Conservation (phyloP, 2,329 filamentous ascomycete species). For the Fusarium hainanense region DNA sequence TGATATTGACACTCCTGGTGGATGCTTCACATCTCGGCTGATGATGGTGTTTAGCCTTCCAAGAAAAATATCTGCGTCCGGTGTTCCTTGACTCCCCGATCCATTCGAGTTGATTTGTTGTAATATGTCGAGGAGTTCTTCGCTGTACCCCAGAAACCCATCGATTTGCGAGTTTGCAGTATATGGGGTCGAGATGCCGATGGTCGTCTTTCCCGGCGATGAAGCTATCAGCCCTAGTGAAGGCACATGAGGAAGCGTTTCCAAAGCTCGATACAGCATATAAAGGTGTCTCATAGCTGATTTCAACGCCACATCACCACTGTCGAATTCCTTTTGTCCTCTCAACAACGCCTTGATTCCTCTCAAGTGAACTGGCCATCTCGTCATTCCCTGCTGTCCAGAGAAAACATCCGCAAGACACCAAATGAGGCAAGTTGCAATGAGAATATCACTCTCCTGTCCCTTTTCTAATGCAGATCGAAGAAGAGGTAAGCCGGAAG, state of each 20-base stretch:
- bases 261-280: slow-evolving; percentile 45
- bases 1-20: slow-evolving; percentile 36
- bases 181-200: fast-evolving
- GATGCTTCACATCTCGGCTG: slow-evolving; percentile 29
- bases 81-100: neutral
- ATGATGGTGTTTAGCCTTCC: slow-evolving; percentile 43
- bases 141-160: slow-evolving; percentile 47
- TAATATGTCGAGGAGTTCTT: slow-evolving; percentile 43
- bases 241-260: slow-evolving; percentile 44
- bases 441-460: slow-evolving; percentile 39
- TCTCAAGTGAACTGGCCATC: slow-evolving; percentile 44
- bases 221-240: neutral
- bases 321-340: neutral
- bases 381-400: slow-evolving; percentile 31
- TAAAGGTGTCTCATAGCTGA: slow-evolving; percentile 45
- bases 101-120: slow-evolving; percentile 37
- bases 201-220: neutral
- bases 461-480: slow-evolving; percentile 36
- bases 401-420: slow-evolving; percentile 46
- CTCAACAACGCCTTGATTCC: slow-evolving; percentile 43
- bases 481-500: slow-evolving; percentile 40
- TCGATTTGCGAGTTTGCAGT: slow-evolving; percentile 32
- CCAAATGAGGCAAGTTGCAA: slow-evolving; percentile 48
- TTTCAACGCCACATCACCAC: neutral
- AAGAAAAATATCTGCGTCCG: slow-evolving; percentile 37